A percentile compares a stretch with the other conserved stretches of the same genome.
These are phyloP conservation scores for Vigna radiata DNA, from an alignment of 306 rosid species.

Conservation along the genomic window DNA sequence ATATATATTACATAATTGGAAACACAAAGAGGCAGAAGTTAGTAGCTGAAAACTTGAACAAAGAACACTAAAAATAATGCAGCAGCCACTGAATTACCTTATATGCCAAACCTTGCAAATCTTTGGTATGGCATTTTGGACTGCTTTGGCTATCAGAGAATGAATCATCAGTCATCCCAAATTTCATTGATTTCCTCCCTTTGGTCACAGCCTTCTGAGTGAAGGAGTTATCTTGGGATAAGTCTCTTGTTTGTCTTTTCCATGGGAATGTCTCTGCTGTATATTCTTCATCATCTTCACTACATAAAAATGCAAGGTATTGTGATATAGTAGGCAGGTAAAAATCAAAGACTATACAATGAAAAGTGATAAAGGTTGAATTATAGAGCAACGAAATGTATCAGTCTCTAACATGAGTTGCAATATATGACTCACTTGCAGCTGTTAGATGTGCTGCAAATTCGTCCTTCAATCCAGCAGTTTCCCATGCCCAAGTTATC, in stretches of 20 bases:
- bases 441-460: slow-evolving; percentile 81
- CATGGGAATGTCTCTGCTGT: slow-evolving; percentile 69
- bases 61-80: slow-evolving; percentile 6
- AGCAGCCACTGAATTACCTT: slow-evolving; percentile 56
- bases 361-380: slow-evolving; percentile 8
- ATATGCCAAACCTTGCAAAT: slow-evolving; percentile 42
- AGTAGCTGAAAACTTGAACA: not conserved
- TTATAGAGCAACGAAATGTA: not conserved
- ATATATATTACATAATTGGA: not conserved
- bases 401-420: not conserved
- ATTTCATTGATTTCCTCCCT: slow-evolving; percentile 53
- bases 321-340: slow-evolving; percentile 16
- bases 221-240: slow-evolving; percentile 52
- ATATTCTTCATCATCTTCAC: slow-evolving; percentile 66
- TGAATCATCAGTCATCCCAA: slow-evolving; percentile 58
- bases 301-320: slow-evolving; percentile 47
- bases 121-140: slow-evolving; percentile 46
- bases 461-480: slow-evolving; percentile 76
- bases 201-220: slow-evolving; percentile 47
- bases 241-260: slow-evolving; percentile 69
- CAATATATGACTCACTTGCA: slow-evolving; percentile 57
- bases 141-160: slow-evolving; percentile 52
- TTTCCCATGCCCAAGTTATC: slow-evolving; percentile 75
- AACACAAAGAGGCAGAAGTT: not conserved
- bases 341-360: slow-evolving; percentile 1